Evolutionary conservation across 768 basidiomycete species (phyloP), one percentile per base, ranked within the genome.

Genomic region (Leccinum aurantiacum): DNA sequence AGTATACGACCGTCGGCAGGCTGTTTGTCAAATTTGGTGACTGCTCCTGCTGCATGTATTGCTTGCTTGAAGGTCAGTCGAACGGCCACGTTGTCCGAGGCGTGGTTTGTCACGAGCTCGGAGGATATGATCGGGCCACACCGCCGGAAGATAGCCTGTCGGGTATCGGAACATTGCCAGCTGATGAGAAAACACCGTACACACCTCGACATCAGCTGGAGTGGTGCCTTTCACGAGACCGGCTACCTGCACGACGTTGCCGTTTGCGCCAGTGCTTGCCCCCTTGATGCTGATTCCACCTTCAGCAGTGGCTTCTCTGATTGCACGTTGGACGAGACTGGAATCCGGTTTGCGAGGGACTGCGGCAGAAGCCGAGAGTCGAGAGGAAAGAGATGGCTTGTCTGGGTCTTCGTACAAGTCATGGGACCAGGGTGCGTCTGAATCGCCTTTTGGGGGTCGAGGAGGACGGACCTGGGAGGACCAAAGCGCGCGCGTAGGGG

Each of bases 1-100:
- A 94, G 75, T 9, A 83, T 82, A 62, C 87, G 87, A 1, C 92
- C 93, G 60, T 95, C 93, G 3, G 93, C 93, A 19, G 88, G 86
- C 60, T 90, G 88, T 35, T 85, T 86, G 75, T 95, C 75, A 72
- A 91, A 95, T 67, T 88, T 88, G 65, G 81, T 71, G 6, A 94
- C 85, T 7, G 91, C 88, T 8, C 82, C 78, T 10, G 82, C 75
- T 0, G 92, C 93, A 47, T 86, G 80, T 0, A 79, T 69, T 1
- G 85, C 74, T 19, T 78, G 76, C 68, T 90, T 88, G 79, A 90
- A 90, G 13, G 89, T 88, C 19, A 94, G 77, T 19, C 89, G 83
- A 56, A 93, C 88, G 3, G 78, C 72, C 14, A 88, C 82, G 49
- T 81, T 79, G 10, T 71, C 67, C 4, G 72, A 64, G 1, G 60